phyloP scores from a whole-genome alignment of 345 rosid genomes.

The Erucastrum elatum region DNA sequence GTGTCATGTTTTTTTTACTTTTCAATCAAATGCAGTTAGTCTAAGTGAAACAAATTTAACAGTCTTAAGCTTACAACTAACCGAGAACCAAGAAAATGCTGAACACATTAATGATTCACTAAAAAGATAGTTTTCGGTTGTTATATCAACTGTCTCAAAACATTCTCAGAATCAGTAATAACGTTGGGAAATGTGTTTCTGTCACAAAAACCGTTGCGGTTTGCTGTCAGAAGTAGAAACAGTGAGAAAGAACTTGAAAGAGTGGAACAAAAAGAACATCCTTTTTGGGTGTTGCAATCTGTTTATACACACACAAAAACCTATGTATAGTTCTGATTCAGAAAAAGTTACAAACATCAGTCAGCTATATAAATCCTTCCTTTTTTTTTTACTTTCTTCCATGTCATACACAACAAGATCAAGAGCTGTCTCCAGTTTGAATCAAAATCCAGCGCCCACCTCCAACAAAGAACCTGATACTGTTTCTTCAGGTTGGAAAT shows the following conservation, averaged over 20 bases:
- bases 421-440: constrained; percentile 15
- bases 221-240: background rate
- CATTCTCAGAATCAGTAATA: background rate
- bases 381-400: background rate
- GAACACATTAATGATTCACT: background rate
- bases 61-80: background rate
- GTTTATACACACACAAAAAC: constrained; percentile 31
- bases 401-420: constrained; percentile 9
- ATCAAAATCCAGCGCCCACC: constrained; percentile 30
- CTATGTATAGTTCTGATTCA: constrained; percentile 36
- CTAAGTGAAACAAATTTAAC: background rate
- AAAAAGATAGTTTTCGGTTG: background rate
- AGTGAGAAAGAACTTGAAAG: background rate
- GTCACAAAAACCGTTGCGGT: constrained; percentile 14
- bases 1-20: background rate
- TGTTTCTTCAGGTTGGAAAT: constrained; percentile 21
- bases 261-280: background rate
- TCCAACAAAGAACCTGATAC: constrained; percentile 29
- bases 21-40: background rate
- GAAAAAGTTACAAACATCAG: constrained; percentile 5
- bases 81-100: background rate
- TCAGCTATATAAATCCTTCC: constrained; percentile 3
- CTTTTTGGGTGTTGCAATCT: constrained; percentile 24
- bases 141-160: background rate
- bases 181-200: constrained; percentile 6